Percentiles rank a stretch among this genome's conserved stretches.
Conservation (phyloP, 805 yeast genomes). For the Priceomyces castillae region DNA sequence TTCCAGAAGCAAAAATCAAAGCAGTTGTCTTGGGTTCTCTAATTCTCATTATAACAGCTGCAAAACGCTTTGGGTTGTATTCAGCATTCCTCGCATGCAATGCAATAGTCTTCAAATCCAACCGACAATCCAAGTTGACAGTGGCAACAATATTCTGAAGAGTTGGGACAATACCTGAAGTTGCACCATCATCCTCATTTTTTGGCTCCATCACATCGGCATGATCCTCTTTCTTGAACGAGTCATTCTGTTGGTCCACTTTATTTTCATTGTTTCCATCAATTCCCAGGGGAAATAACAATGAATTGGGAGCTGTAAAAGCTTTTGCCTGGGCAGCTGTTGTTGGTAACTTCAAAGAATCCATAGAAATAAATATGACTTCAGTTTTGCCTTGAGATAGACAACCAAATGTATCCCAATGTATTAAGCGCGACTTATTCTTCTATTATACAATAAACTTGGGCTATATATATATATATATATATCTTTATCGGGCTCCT, state of each 20-base stretch:
- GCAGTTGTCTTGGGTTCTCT: conserved; percentile 99
- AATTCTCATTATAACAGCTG: conserved; percentile 99
- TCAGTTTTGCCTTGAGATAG: conserved; percentile 22
- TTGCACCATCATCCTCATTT: conserved; percentile 63
- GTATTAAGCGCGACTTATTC: not conserved
- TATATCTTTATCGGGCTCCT: not conserved
- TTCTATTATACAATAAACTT: conserved; percentile 1
- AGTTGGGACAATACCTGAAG: conserved; percentile 96
- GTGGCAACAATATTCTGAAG: conserved; percentile 96
- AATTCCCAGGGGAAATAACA: conserved; percentile 58
- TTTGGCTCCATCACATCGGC: conserved; percentile 35
- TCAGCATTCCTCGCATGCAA: conserved; percentile 98
- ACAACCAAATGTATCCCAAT: conserved; percentile 45
- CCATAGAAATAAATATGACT: conserved; percentile 42
- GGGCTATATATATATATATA: conserved; percentile 2
- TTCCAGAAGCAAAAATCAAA: conserved; percentile 95
- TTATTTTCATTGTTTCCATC: conserved; percentile 20
- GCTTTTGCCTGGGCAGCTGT: conserved; percentile 76
- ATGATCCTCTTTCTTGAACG: conserved; percentile 12
- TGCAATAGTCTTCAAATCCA: conserved; percentile 95
- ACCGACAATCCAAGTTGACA: conserved; percentile 91
- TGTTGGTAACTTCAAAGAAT: conserved; percentile 70
- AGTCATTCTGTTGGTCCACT: conserved; percentile 4
- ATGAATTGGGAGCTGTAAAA: conserved; percentile 64
- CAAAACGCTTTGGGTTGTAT: conserved; percentile 97